Conservation (phyloP, 2,329 filamentous ascomycete genomes). For the Phaeomoniella chlamydospora region DNA sequence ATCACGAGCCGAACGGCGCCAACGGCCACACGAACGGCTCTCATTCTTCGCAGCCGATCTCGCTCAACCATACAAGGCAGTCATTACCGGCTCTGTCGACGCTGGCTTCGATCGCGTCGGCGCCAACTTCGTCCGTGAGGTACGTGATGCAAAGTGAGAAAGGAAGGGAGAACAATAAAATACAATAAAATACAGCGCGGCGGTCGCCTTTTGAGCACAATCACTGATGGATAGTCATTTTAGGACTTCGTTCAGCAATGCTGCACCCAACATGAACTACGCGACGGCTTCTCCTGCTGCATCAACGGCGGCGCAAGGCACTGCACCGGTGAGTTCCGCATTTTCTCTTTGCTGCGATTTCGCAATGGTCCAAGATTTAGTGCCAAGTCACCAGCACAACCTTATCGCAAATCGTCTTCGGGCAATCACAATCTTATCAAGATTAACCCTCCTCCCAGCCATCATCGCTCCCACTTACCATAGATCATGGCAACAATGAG, state of each 20-base stretch:
- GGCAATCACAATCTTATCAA: conserved; percentile 14
- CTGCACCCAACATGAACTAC: conserved; percentile 41
- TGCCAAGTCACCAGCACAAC: conserved; percentile 16
- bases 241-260: conserved; percentile 26
- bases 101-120: conserved; percentile 43
- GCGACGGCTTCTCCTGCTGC: conserved; percentile 50
- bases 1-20: conserved; percentile 12
- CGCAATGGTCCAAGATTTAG: conserved; percentile 29
- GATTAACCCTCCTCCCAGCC: conserved; percentile 20
- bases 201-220: no score
- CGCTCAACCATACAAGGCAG: conserved; percentile 16
- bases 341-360: conserved; percentile 6
- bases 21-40: conserved; percentile 12
- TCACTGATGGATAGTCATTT: conserved; percentile 6
- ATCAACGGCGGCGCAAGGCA: conserved; percentile 49
- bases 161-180: no score
- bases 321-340: conserved; percentile 37
- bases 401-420: conserved; percentile 20
- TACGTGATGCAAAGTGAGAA: conserved; percentile 27
- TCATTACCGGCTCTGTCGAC: conserved; percentile 43
- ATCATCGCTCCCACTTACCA: conserved; percentile 12
- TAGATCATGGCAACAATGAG: conserved; percentile 27
- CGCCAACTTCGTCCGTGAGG: conserved; percentile 36
- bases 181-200: no score
- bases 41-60: conserved; percentile 9